phyloP scores from a whole-genome alignment of 1,284 basidiomycete species.

The Pascua guehoae region DNA sequence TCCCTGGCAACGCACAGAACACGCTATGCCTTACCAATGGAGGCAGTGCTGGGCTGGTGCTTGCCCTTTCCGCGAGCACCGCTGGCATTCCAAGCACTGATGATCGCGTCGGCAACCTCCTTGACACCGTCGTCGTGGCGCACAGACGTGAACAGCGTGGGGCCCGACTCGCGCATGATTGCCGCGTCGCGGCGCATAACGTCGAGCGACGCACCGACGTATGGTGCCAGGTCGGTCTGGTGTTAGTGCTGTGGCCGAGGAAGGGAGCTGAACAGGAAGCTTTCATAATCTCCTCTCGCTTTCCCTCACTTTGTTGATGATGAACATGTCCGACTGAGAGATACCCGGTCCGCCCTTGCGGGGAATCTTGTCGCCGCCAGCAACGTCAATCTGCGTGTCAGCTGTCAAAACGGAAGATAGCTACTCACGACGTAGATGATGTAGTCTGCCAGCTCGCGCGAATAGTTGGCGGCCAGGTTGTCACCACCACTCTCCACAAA shows the following conservation, averaged over 20 bases:
- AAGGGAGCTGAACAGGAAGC: neutral
- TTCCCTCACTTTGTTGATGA: constrained; percentile 81
- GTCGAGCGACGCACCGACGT: constrained; percentile 88
- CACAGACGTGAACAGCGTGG: constrained; percentile 87
- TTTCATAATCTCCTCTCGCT: neutral
- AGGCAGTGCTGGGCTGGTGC: neutral
- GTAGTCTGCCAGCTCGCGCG: constrained; percentile 91
- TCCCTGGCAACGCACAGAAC: no score
- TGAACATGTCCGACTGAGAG: constrained; percentile 80
- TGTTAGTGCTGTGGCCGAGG: neutral
- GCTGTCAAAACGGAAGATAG: neutral
- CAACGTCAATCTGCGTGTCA: constrained; percentile 54
- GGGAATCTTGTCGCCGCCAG: constrained; percentile 96
- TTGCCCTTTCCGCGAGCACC: constrained; percentile 43
- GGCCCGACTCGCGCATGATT: constrained; percentile 88
- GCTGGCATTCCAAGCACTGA: constrained; percentile 75
- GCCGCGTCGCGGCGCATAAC: constrained; percentile 94
- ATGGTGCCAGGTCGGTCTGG: constrained; percentile 84
- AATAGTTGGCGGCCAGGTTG: constrained; percentile 95
- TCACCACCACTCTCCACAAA: constrained; percentile 96
- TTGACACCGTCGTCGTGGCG: constrained; percentile 75
- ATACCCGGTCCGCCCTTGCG: constrained; percentile 97
- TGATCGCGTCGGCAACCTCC: constrained; percentile 74
- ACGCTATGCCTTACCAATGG: no score
- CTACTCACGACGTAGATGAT: constrained; percentile 83